Evolutionary conservation across 495 filamentous ascomycete species (phyloP), one percentile per base, ranked within the genome.

Genomic region (Podospora tetraspora): DNA sequence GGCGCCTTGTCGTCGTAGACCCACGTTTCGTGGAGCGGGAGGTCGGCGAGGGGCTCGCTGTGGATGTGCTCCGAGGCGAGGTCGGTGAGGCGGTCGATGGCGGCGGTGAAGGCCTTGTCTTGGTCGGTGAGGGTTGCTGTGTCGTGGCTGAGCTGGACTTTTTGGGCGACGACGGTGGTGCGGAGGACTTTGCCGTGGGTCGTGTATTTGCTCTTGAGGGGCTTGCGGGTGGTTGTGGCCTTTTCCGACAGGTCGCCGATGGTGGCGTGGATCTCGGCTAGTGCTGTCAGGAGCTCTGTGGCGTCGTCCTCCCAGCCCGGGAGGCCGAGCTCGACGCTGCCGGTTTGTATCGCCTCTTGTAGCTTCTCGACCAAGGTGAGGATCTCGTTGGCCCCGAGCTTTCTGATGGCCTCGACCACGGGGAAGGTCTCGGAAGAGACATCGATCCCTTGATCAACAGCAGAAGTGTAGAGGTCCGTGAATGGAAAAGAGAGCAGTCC

Each of bases 101-200:
- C 76, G n/a, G 84, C 77, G 19, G 93, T 92, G 77, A 94, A 97
- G 10, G 85, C 84, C 57, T 86, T 82, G 71, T 95, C 92, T 66
- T 90, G 81, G n/a, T 90, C 80, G 0, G 91, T 89, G 12, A 97
- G 79, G 24, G 85, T 83, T 1, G 91, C 86, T 68, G 90, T 91
- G 71, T 92, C 89, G 70, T 90, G 91, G 77, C 89, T 95, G 59
- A 99, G 82, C 72, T 91, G 89, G 9, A 97, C 90, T 70, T 91
- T 92, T 72, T 97, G 92, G 61, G 92, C 90, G 24, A 97, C 87
- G 21, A 97, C 89, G 0, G 94, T 96, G 3, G 93, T 92, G 67
- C 91, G 87, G 7, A 96, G 79, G 27, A 89, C 85, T 57, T 89
- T 86, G 79, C 87, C 89, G 37, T 89, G 86, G 21, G 89, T 82